Evolutionary conservation across 164 flowering plant species (phyloP).

Genomic region (Echeveria elegans): DNA sequence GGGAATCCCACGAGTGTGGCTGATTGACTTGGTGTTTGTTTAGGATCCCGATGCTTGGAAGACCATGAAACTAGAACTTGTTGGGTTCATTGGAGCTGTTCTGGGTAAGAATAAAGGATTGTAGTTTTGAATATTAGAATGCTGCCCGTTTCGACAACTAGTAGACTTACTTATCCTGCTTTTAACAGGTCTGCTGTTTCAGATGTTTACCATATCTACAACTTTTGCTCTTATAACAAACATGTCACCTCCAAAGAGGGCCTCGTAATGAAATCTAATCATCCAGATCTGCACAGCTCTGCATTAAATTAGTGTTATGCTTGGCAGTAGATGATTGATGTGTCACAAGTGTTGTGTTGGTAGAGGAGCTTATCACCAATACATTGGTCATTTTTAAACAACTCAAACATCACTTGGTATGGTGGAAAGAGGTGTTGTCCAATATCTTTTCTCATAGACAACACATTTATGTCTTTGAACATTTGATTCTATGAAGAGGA

Average conservation of each 20-base stretch:
- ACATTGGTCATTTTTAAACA: neutral
- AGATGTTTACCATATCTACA: slow-evolving; percentile 27
- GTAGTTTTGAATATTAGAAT: neutral
- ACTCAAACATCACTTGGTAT: no score
- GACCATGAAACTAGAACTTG: slow-evolving; percentile 26
- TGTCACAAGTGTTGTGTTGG: neutral
- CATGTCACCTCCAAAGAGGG: slow-evolving; percentile 57
- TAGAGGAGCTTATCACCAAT: neutral
- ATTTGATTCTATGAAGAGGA: no score
- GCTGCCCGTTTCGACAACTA: neutral
- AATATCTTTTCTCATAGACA: no score
- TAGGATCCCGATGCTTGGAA: slow-evolving; percentile 21
- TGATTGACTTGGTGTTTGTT: slow-evolving; percentile 21
- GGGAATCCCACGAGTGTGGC: neutral
- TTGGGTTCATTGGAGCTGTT: slow-evolving; percentile 21
- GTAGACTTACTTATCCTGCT: neutral
- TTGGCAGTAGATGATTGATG: neutral
- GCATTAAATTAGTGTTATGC: neutral
- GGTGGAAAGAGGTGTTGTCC: no score
- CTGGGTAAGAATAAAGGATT: slow-evolving; percentile 23
- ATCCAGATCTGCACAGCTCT: neutral
- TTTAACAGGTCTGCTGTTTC: slow-evolving; percentile 27
- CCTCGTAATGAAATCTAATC: slow-evolving; percentile 21
- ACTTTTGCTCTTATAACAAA: slow-evolving; percentile 28
- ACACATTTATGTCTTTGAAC: no score